Percentiles rank a stretch among this genome's conserved stretches.
phyloP scores from a whole-genome alignment of 2,329 filamentous ascomycete genomes.

The Graphiopsis chlorocephala region DNA sequence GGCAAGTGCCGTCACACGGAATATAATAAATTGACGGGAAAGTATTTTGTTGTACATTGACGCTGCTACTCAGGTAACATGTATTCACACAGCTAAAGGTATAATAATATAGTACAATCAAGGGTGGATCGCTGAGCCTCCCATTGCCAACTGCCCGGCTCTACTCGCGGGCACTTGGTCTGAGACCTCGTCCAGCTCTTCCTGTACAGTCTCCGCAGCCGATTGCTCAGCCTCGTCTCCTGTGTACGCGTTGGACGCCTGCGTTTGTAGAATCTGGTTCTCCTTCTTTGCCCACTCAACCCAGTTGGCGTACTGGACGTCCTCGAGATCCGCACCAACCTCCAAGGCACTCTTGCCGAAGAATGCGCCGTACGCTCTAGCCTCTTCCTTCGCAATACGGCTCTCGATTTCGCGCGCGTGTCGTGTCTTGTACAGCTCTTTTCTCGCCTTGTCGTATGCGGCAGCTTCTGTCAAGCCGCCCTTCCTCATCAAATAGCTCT shows the following conservation, averaged over 20 bases:
- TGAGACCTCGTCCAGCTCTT: conserved; percentile 37
- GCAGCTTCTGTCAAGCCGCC: conserved; percentile 43
- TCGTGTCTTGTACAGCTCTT: conserved; percentile 84
- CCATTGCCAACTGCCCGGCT: conserved; percentile 36
- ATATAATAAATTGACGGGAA: background rate
- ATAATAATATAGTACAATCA: conserved; percentile 20
- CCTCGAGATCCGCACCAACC: conserved; percentile 78
- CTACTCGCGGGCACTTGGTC: conserved; percentile 32
- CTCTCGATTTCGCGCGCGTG: conserved; percentile 78
- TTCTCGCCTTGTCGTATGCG: conserved; percentile 83
- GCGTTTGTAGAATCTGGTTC: conserved; percentile 49
- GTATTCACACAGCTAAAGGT: conserved; percentile 11
- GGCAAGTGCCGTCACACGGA: background rate
- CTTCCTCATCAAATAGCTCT: conserved; percentile 74
- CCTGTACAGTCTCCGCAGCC: conserved; percentile 32
- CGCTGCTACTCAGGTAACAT: background rate
- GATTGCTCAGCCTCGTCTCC: conserved; percentile 36
- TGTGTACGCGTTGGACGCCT: conserved; percentile 44
- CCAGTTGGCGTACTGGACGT: conserved; percentile 78
- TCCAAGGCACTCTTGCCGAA: conserved; percentile 77
- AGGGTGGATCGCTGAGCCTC: conserved; percentile 38
- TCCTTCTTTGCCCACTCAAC: conserved; percentile 69
- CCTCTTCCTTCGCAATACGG: conserved; percentile 84
- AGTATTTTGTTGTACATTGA: background rate
- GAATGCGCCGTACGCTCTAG: conserved; percentile 77